Percentiles rank a stretch among this genome's conserved stretches.
phyloP scores from a whole-genome alignment of 148 eudicot genomes.

The Nepenthes mirabilis region DNA sequence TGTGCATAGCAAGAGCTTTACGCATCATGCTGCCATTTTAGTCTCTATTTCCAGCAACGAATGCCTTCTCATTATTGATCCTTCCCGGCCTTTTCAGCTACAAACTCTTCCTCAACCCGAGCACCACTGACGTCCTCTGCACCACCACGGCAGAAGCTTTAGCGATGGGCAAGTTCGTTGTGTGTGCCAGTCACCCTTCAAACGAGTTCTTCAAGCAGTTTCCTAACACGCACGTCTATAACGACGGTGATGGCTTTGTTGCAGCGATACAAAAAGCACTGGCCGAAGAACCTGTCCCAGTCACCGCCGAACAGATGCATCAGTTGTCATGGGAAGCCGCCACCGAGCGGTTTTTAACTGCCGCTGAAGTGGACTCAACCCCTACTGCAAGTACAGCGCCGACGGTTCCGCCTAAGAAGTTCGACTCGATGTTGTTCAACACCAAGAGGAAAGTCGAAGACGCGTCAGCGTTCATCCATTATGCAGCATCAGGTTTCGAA shows the following conservation, averaged over 20 bases:
- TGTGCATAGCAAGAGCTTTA: not conserved
- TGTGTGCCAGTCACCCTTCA: conserved; percentile 88
- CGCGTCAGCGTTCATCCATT: conserved; percentile 63
- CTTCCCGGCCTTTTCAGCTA: conserved; percentile 31
- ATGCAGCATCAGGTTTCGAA: conserved; percentile 37
- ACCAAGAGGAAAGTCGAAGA: conserved; percentile 49
- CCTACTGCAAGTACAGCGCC: conserved; percentile 11
- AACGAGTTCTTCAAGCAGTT: conserved; percentile 94
- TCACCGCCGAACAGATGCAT: conserved; percentile 51
- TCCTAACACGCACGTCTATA: conserved; percentile 64
- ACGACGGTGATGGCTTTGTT: conserved; percentile 50
- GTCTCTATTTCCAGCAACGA: not conserved
- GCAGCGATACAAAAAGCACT: conserved; percentile 45
- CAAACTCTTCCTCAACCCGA: conserved; percentile 89
- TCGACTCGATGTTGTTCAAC: conserved; percentile 46
- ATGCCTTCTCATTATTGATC: not conserved
- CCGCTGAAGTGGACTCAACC: conserved; percentile 34
- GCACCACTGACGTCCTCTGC: conserved; percentile 97
- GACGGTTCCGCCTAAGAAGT: conserved; percentile 26
- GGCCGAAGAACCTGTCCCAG: conserved; percentile 50
- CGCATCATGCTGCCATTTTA: not conserved
- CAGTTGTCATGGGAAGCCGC: conserved; percentile 94
- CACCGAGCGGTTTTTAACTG: conserved; percentile 57
- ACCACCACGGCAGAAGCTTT: conserved; percentile 98
- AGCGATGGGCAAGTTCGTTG: conserved; percentile 93